A percentile compares a stretch with the other conserved stretches of the same genome.
phyloP scores from a whole-genome alignment of 257 asterid species.

The Marsdenia floribunda region DNA sequence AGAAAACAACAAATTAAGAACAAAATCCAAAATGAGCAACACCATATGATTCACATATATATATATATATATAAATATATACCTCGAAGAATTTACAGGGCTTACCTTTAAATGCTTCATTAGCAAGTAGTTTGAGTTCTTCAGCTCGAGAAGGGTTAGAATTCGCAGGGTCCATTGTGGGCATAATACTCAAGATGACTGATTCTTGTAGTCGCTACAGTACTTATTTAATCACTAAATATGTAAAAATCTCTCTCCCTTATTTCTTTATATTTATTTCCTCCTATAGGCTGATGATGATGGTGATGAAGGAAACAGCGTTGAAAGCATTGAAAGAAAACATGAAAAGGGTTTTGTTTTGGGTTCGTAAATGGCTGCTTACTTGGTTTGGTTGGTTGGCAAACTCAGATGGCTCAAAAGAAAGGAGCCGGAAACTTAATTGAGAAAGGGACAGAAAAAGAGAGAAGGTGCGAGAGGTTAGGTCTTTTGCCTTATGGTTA shows the following conservation, averaged over 20 bases:
- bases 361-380: neutral
- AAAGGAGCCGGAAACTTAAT: neutral
- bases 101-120: constrained; percentile 93
- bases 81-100: neutral
- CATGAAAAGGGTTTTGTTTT: neutral
- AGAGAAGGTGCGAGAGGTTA: neutral
- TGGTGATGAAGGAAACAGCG: neutral
- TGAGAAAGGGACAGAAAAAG: neutral
- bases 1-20: neutral
- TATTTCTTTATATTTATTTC: too few relatives aligned
- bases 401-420: neutral
- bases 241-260: neutral
- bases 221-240: neutral
- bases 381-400: neutral
- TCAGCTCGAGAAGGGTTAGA: constrained; percentile 58
- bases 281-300: neutral
- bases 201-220: neutral
- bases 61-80: too few relatives aligned
- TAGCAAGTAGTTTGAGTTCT: constrained; percentile 70
- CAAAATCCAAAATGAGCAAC: neutral
- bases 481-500: neutral
- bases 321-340: neutral
- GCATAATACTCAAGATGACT: constrained; percentile 34
- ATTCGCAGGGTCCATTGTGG: constrained; percentile 69
- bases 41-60: neutral